Evolutionary conservation across 768 basidiomycete genomes (phyloP), one percentile per base, ranked within the genome.

Genomic region (Naganishia randhawae): DNA sequence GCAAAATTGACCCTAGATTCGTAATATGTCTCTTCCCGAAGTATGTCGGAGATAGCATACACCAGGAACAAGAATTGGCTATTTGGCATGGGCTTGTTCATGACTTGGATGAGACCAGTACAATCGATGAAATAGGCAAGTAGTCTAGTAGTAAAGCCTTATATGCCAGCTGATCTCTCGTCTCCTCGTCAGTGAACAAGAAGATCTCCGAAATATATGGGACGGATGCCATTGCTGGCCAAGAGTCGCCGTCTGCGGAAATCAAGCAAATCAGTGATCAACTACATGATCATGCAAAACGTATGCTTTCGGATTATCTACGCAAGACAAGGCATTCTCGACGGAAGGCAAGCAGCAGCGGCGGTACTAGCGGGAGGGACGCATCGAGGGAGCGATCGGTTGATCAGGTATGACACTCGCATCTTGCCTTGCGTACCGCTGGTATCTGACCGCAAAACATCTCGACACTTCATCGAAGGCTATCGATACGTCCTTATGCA

Each of bases 51-150:
- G 80, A 83, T 13, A 80, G 92, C 31, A 75, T 83, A n/a, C 73
- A 72, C 5, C 69, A 72, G 10, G 74, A 72, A 13, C 87, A 90
- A 67, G 80, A 83, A 13, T 82, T 89, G 48, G 85, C 89, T 67
- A 81, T 92, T 6, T 93, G 87, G 80, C 83, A 86, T 52, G 92
- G 92, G 10, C 83, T 94, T 3, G 85, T 83, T 67, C 86, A 87
- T 70, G 83, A 85, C 66, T 86, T 93, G 85, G 86, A 87, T 0
- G 73, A 80, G 1, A 88, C 91, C 74, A 82, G 82, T 19, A 86
- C 84, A 6, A 84, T 95, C 6, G 89, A 93, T 69, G 88, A 89
- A 67, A 87, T 95, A 74, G 89, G 93, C 95, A 78, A 88, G 92
- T 37, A 8, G 16, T 22, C 54, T 11, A 35, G n/a, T 35, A 32